These are phyloP conservation scores for Termitomyces bulborhizus DNA, from an alignment of 768 basidiomycete genomes.

Conservation along the genomic window DNA sequence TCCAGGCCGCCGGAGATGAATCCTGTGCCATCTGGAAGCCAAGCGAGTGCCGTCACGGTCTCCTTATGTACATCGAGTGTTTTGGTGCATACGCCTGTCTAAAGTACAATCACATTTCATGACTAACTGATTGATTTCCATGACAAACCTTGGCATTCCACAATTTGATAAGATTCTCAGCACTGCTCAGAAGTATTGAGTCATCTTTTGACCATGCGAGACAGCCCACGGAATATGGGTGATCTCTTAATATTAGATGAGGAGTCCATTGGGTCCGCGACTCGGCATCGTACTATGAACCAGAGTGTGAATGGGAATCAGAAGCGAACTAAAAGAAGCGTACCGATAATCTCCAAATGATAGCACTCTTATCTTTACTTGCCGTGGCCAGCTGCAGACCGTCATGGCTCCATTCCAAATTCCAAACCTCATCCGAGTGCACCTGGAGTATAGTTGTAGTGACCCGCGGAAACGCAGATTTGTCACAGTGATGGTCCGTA, in stretches of 20 bases:
- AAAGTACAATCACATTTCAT: constrained; percentile 3
- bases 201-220: constrained; percentile 95
- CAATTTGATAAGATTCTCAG: constrained; percentile 77
- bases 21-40: constrained; percentile 84
- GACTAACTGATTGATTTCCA: not conserved
- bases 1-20: constrained; percentile 90
- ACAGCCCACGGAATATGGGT: constrained; percentile 70
- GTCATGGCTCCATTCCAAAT: constrained; percentile 90
- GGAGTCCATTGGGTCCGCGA: constrained; percentile 46
- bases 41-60: constrained; percentile 78
- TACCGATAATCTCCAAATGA: constrained; percentile 87
- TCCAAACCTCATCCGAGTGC: constrained; percentile 94
- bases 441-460: constrained; percentile 83
- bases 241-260: constrained; percentile 63
- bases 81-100: constrained; percentile 73
- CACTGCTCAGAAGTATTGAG: constrained; percentile 71
- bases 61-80: constrained; percentile 70
- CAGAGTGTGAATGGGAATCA: not conserved
- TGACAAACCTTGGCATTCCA: constrained; percentile 79
- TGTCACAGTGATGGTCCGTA: constrained; percentile 78
- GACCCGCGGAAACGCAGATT: constrained; percentile 75
- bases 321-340: constrained; percentile 22
- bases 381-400: constrained; percentile 82
- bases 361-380: constrained; percentile 80
- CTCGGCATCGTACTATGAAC: constrained; percentile 9